Evolutionary conservation across 148 eudicot species (phyloP), one percentile per base, ranked within the genome.

Genomic region (Heliamphora exappendiculata): DNA sequence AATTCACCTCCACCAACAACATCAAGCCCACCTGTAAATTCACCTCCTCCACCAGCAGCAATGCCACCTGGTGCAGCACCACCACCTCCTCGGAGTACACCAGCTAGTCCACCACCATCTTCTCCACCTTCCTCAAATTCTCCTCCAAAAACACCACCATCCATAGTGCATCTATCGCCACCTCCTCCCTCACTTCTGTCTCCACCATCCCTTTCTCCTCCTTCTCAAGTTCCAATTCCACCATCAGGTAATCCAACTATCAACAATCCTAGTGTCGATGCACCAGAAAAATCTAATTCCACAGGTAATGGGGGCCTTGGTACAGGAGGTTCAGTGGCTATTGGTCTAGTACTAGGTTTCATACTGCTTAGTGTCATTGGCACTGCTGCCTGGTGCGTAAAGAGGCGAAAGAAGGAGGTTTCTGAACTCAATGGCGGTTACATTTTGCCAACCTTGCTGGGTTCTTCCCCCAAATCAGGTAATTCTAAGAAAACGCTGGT

Each of bases 401-500:
- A 64, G 64, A 87, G 86, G 84, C 82, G 84, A 49, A 89, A 83
- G 83, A 87, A 77, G 75, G 82, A 74, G 76, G 51, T 31, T 60
- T 75, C 82, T 62, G 78, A 84, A 76, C 73, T 78, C 53, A 77
- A 68, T 79, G 80, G 81, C 53, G 84, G 84, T 54, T 76, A 84
- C 73, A 62, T 84, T 69, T 70, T 81, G 71, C 90, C 95, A 64
- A 79, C 89, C 41, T 85, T 89, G 17, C 60, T 70, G 58, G 84
- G 77, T 8, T 85, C 91, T 70, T 84, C 91, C n/a, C 91, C 92
- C 44, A 81, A 79, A 65, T 84, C 92, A 85, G 91, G 96, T 91
- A 87, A 74, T 71, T 24, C 12, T 66, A 76, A 9, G 24, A 66
- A 12, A 14, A 39, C 31, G 20, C 33, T 47, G 41, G 16, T 12